A percentile compares a stretch with the other conserved stretches of the same genome.
Conservation (phyloP, 148 eudicot species). For the Mesembryanthemum crystallinum region DNA sequence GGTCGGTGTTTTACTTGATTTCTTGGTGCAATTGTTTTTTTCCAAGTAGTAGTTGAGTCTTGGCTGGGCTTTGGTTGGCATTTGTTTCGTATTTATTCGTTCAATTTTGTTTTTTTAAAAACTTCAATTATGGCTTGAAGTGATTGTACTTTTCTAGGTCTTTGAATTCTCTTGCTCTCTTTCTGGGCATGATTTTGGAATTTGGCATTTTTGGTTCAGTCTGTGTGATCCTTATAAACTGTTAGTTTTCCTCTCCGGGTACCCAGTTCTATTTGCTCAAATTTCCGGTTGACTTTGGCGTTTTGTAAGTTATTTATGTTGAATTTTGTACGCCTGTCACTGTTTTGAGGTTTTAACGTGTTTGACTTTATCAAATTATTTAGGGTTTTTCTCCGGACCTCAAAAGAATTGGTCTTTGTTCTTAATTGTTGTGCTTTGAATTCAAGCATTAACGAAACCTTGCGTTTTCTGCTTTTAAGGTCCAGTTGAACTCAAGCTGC, state of each 20-base stretch:
- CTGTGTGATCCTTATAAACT: not conserved
- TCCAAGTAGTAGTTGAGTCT: slow-evolving; percentile 9
- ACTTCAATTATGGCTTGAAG: not conserved
- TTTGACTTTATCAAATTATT: slow-evolving; percentile 14
- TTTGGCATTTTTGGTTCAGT: not conserved
- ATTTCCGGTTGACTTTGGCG: not conserved
- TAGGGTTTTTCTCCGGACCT: not conserved
- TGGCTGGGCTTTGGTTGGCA: not conserved
- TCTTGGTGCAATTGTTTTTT: not conserved
- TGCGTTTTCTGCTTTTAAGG: not conserved
- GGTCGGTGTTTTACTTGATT: not conserved
- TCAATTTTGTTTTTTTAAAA: not conserved
- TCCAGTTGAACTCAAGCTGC: not conserved
- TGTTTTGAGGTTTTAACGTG: not conserved
- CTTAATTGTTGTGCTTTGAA: slow-evolving; percentile 6
- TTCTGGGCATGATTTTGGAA: not conserved
- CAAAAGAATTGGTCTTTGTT: not conserved
- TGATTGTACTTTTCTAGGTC: slow-evolving; percentile 2
- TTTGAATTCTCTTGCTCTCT: not conserved
- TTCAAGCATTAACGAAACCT: not conserved
- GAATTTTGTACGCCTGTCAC: not conserved
- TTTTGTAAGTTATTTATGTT: not conserved
- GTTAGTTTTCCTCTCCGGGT: not conserved
- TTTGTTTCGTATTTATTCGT: slow-evolving; percentile 1
- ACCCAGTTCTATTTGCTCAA: not conserved